These are phyloP conservation scores for Metschnikowia reukaufii DNA, from an alignment of 805 yeast species.

Conservation along the genomic window DNA sequence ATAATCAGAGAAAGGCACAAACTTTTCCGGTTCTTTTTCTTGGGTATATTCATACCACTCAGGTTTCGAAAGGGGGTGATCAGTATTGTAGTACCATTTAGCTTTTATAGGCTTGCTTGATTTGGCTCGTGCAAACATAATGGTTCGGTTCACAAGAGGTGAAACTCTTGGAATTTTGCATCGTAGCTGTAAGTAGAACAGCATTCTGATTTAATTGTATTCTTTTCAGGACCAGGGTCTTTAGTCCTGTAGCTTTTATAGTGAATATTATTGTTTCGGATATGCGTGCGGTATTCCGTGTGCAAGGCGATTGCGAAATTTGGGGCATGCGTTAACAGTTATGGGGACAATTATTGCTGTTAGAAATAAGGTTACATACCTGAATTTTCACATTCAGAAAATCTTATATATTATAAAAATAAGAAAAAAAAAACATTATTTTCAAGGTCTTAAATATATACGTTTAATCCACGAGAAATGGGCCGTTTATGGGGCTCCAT, in stretches of 20 bases:
- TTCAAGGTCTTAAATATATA: too few species aligned
- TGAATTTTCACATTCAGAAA: too few species aligned
- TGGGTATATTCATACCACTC: slow-evolving; percentile 54
- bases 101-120: slow-evolving; percentile 16
- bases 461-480: too few species aligned
- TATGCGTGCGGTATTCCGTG: background rate
- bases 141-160: background rate
- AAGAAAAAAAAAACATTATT: background rate
- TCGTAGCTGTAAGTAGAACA: background rate
- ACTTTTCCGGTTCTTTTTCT: slow-evolving; percentile 53
- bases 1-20: slow-evolving; percentile 60
- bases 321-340: background rate
- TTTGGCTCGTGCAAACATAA: background rate
- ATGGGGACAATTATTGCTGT: background rate
- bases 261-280: too few species aligned
- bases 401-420: too few species aligned
- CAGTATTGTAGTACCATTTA: slow-evolving; percentile 85
- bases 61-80: slow-evolving; percentile 71
- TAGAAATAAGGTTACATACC: background rate
- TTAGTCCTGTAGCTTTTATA: too few species aligned
- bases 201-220: background rate
- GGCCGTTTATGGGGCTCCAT: too few species aligned
- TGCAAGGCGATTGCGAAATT: background rate
- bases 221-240: background rate
- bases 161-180: background rate